Percentiles rank a stretch among this genome's conserved stretches.
Evolutionary conservation across 345 rosid species (phyloP).

Genomic region (Corchorus olitorius): DNA sequence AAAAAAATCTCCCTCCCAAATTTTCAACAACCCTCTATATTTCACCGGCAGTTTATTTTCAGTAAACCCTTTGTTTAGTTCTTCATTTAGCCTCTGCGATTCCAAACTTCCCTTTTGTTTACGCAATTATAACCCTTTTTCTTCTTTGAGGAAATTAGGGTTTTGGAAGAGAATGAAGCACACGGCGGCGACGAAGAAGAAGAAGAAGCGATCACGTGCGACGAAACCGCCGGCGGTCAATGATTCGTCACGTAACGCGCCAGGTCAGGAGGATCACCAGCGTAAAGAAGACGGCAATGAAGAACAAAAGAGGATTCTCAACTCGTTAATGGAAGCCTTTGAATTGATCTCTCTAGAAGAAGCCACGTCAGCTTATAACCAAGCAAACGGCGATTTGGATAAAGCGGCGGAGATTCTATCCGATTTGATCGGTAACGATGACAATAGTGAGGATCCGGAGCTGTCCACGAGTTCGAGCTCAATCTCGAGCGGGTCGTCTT

Average conservation of each 20-base stretch:
- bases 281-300: conserved; percentile 13
- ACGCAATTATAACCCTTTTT: neutral
- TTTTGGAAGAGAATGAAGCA: conserved; percentile 43
- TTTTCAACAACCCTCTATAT: neutral
- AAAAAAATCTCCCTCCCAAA: neutral
- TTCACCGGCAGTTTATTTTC: neutral
- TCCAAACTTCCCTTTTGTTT: neutral
- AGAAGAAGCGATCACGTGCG: conserved; percentile 36
- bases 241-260: conserved; percentile 22
- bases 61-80: neutral
- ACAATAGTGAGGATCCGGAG: conserved; percentile 27
- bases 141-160: conserved; percentile 17
- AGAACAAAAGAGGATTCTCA: conserved; percentile 13
- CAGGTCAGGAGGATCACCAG: conserved; percentile 21
- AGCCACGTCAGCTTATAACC: conserved; percentile 43
- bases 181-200: conserved; percentile 49
- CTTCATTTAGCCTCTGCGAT: neutral
- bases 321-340: conserved; percentile 54
- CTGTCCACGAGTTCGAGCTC: conserved; percentile 52
- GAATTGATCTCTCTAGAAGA: conserved; percentile 56
- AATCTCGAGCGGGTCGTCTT: conserved; percentile 42
- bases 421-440: conserved; percentile 30
- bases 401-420: conserved; percentile 50
- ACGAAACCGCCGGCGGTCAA: conserved; percentile 19
- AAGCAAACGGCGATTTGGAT: conserved; percentile 50